phyloP scores from a whole-genome alignment of 257 asterid species.

The Petunia axillaris region DNA sequence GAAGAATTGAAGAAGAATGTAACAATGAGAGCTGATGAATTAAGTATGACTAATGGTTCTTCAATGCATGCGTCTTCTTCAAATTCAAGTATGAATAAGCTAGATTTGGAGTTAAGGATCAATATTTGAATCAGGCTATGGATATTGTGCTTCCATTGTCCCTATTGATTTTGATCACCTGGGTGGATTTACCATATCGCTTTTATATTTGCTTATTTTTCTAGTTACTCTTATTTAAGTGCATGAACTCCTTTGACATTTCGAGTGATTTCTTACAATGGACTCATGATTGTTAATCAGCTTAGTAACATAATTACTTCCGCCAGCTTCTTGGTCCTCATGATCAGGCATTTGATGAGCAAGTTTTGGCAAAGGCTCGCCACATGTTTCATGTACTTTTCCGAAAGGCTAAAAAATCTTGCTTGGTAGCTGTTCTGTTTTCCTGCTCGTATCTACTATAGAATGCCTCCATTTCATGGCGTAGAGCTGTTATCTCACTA shows the following conservation, averaged over 20 bases:
- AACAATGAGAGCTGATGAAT: slow-evolving; percentile 27
- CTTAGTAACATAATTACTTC: slow-evolving; percentile 43
- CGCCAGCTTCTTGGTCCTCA: slow-evolving; percentile 32
- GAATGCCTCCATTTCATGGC: slow-evolving; percentile 41
- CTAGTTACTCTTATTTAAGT: no score
- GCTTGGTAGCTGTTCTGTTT: background rate
- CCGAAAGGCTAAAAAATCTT: background rate
- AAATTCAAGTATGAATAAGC: background rate
- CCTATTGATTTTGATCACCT: slow-evolving; percentile 6
- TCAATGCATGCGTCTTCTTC: background rate
- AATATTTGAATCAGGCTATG: background rate
- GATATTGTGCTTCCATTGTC: background rate
- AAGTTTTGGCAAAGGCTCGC: slow-evolving; percentile 44
- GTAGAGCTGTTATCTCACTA: slow-evolving; percentile 37
- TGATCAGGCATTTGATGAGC: slow-evolving; percentile 15
- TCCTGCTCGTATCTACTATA: slow-evolving; percentile 28
- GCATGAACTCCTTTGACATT: slow-evolving; percentile 28
- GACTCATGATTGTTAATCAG: slow-evolving; percentile 53
- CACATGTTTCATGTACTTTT: slow-evolving; percentile 34
- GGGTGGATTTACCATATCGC: background rate
- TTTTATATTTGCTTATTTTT: no score
- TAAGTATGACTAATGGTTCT: slow-evolving; percentile 20
- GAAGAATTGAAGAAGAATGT: slow-evolving; percentile 26
- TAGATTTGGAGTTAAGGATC: background rate
- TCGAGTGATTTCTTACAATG: slow-evolving; percentile 44